These are phyloP conservation scores for Claviceps citrina DNA, from an alignment of 2,329 filamentous ascomycete species.

Conservation along the genomic window DNA sequence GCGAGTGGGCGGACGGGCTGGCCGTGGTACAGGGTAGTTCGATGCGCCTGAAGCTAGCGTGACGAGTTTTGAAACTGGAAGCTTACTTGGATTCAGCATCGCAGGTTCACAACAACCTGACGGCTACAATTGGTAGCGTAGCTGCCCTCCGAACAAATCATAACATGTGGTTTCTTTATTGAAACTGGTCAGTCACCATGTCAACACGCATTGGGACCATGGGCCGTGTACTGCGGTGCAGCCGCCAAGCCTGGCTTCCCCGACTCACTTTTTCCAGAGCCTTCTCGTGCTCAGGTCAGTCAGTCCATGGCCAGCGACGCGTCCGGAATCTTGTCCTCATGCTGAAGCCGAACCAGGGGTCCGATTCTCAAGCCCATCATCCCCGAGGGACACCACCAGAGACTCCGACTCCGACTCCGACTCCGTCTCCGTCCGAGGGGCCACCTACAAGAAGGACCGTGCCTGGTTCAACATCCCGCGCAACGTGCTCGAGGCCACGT, in stretches of 20 bases:
- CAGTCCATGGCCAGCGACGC: background rate
- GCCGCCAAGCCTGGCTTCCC: slow-evolving; percentile 9
- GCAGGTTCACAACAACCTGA: background rate
- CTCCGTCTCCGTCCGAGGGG: slow-evolving; percentile 37
- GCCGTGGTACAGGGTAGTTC: background rate
- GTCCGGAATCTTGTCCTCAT: background rate
- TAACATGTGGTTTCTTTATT: background rate
- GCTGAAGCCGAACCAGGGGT: background rate
- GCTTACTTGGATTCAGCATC: background rate
- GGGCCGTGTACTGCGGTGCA: slow-evolving; percentile 15
- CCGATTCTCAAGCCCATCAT: too few relatives aligned
- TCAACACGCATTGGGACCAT: slow-evolving; percentile 12
- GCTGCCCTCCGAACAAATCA: background rate
- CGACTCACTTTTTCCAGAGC: slow-evolving; percentile 3
- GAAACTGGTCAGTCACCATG: slow-evolving; percentile 9
- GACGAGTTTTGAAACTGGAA: too few relatives aligned
- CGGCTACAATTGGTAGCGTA: background rate
- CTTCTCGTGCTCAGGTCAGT: slow-evolving; percentile 5
- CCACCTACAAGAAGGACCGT: slow-evolving; percentile 50
- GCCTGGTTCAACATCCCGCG: slow-evolving; percentile 72
- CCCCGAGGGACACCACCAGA: background rate
- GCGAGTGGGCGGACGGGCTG: too few relatives aligned
- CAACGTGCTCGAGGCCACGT: slow-evolving; percentile 58
- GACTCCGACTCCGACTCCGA: slow-evolving; percentile 9
- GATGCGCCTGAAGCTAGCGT: background rate